phyloP scores from a whole-genome alignment of 192 early-diverging fungal species.

The Gonapodya sp. region DNA sequence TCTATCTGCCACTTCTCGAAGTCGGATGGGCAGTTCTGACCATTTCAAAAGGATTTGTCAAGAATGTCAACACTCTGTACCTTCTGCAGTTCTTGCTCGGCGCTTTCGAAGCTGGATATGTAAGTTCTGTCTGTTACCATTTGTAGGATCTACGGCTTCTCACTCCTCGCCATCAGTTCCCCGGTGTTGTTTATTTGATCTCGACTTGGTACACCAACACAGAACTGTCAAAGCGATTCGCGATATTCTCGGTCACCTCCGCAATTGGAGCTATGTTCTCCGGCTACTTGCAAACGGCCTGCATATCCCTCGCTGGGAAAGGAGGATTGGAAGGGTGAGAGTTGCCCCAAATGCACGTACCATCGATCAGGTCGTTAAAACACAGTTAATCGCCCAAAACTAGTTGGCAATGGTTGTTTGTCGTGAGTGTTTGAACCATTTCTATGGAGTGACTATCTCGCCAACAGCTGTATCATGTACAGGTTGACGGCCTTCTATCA shows the following conservation, averaged over 20 bases:
- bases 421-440: not conserved
- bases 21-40: not conserved
- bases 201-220: not conserved
- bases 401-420: conserved; percentile 9
- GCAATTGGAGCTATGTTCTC: conserved; percentile 7
- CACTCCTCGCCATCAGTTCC: not conserved
- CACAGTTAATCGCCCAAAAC: too few relatives aligned
- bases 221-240: not conserved
- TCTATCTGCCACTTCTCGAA: conserved; percentile 2
- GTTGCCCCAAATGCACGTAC: too few relatives aligned
- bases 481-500: not conserved
- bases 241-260: not conserved
- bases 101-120: conserved; percentile 3
- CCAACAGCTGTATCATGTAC: too few relatives aligned
- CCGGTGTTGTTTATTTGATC: conserved; percentile 9
- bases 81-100: not conserved
- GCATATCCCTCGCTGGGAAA: not conserved
- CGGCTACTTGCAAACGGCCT: conserved; percentile 6
- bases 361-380: too few relatives aligned
- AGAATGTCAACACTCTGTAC: not conserved
- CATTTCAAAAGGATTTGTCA: not conserved
- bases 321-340: not conserved
- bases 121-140: not conserved
- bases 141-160: too few relatives aligned
- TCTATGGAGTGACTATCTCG: too few relatives aligned